Base-by-base conservation (phyloP, 1,284 basidiomycete species). In the Meira nashicola region DNA sequence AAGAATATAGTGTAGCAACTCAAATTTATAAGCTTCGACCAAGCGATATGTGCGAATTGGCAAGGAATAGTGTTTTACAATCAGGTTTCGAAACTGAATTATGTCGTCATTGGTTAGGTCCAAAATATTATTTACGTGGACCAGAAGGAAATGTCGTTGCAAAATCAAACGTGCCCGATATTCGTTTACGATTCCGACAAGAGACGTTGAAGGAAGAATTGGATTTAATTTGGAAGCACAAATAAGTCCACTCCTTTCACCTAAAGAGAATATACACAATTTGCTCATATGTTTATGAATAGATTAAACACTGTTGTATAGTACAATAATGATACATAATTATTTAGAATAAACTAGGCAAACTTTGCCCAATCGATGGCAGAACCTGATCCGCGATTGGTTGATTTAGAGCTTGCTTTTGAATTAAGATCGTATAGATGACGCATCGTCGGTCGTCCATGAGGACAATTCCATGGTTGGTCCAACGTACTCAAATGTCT, bases 51-150 rank as follows among this genome's bases (percentile, higher is more conserved):
- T 85, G 84, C 49, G 94, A 99, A 80, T 84, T 98, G 25, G 94
- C 95, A 17, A 86, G 94, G 49, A 98, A 97, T 81, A 93, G 90
- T 1, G 94, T 97, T 39, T 83, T 92, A 55, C 95, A 98, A 79
- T 92, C 89, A 66, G 95, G 95, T 1, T 99, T 97, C 80, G 95
- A 99, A 80, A 97, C 97, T 92, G 89, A 95, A 79, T 81, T 97
- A 73, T 98, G 98, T 81, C 86, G 92, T 14, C 95, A 96, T 79
- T 98, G 95, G 78, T 63, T 74, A 19, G 77, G 94, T 1, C 57
- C 65, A 14, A 82, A 88, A 63, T 97, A 91, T 89, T 94, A 91
- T 78, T 81, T 90, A 25, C 64, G 71, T 6, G 76, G 77, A 10
- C 74, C 76, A 7, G 58, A 61, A 41, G 77, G 77, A 15, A 79